phyloP scores from a whole-genome alignment of 805 yeast genomes.

The Kodamaea fukazawae region DNA sequence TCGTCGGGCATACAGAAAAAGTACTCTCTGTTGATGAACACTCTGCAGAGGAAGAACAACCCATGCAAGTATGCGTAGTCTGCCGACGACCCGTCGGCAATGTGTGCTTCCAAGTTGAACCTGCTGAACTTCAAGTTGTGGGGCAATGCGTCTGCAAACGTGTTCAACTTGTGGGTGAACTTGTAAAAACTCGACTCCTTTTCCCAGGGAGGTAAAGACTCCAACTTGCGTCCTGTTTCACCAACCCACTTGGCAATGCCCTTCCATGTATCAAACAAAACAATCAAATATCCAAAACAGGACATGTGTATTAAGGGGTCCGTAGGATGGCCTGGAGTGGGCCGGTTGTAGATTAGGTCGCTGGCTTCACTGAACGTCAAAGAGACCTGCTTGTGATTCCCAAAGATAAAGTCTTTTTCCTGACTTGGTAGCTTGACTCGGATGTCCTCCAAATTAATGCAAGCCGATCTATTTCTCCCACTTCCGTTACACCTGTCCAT shows the following conservation, averaged over 20 bases:
- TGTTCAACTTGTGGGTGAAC: slow-evolving; percentile 23
- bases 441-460: slow-evolving; percentile 33
- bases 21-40: slow-evolving; percentile 35
- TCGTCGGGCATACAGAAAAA: slow-evolving; percentile 30
- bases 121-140: slow-evolving; percentile 18
- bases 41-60: slow-evolving; percentile 28
- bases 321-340: neutral
- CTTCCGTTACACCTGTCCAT: slow-evolving; percentile 41
- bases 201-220: slow-evolving; percentile 29
- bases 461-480: slow-evolving; percentile 32
- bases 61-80: slow-evolving; percentile 36
- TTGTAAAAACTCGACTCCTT: slow-evolving; percentile 23
- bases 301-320: slow-evolving; percentile 11
- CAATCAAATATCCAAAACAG: slow-evolving; percentile 28
- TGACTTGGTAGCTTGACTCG: slow-evolving; percentile 28
- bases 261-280: slow-evolving; percentile 37
- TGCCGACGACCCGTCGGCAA: slow-evolving; percentile 27
- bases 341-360: slow-evolving; percentile 10
- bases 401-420: slow-evolving; percentile 31
- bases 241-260: slow-evolving; percentile 39
- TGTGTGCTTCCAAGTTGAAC: slow-evolving; percentile 26
- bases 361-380: slow-evolving; percentile 16
- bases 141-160: slow-evolving; percentile 25
- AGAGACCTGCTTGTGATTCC: slow-evolving; percentile 15
- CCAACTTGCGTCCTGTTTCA: slow-evolving; percentile 30